Conservation (phyloP, 2,329 filamentous ascomycete genomes). For the Fusarium sp. region DNA sequence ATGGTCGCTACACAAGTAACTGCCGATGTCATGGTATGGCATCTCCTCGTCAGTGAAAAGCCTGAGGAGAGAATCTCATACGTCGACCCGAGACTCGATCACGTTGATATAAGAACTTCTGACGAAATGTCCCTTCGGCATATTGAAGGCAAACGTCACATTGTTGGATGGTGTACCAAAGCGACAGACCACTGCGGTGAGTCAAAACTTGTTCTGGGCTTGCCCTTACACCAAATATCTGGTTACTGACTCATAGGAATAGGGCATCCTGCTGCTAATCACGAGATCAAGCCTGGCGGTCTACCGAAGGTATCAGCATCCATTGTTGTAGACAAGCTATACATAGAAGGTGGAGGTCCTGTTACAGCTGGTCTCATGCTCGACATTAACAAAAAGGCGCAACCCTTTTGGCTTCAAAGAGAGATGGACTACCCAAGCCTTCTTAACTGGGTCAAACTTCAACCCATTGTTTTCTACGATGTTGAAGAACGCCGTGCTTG, state of each 20-base stretch:
- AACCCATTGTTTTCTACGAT: constrained; percentile 10
- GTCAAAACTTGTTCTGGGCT: not conserved
- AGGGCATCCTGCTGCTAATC: not conserved
- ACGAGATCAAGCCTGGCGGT: not conserved
- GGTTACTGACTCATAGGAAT: not conserved
- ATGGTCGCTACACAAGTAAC: not conserved
- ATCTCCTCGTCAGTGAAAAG: not conserved
- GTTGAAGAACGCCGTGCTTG: constrained; percentile 2
- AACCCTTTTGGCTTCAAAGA: constrained; percentile 18
- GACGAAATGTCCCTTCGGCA: not conserved
- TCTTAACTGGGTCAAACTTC: constrained; percentile 12
- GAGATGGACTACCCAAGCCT: constrained; percentile 16
- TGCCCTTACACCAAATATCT: too few relatives aligned
- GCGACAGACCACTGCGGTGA: constrained; percentile 12
- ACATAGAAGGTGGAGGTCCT: constrained; percentile 5
- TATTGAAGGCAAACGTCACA: constrained; percentile 7
- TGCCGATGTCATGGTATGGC: not conserved
- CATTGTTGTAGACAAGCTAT: constrained; percentile 4
- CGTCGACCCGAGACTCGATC: not conserved
- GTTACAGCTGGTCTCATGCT: constrained; percentile 2
- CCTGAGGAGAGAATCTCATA: constrained; percentile 8
- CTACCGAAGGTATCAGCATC: not conserved
- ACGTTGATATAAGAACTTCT: not conserved
- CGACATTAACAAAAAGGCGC: constrained; percentile 6
- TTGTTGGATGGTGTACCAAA: constrained; percentile 19